Conservation (phyloP, 805 yeast genomes). For the Wickerhamomyces pijperi region DNA sequence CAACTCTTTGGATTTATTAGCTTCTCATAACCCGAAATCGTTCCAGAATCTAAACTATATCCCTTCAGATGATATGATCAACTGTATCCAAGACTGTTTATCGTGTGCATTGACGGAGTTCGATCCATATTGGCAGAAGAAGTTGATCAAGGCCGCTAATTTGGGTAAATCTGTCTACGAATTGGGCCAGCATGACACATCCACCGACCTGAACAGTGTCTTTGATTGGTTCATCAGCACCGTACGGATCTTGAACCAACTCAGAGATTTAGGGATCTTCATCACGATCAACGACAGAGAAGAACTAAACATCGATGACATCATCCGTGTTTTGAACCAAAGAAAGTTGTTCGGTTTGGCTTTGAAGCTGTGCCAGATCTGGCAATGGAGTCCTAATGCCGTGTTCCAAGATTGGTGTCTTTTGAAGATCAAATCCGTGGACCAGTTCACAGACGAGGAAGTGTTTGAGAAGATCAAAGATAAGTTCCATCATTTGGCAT, state of each 20-base stretch:
- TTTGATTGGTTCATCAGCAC: background rate
- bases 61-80: conserved; percentile 31
- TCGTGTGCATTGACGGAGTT: conserved; percentile 71
- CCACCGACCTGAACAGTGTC: background rate
- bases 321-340: conserved; percentile 46
- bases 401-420: conserved; percentile 79
- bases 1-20: conserved; percentile 64
- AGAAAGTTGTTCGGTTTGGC: conserved; percentile 55
- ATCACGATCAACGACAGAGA: conserved; percentile 28
- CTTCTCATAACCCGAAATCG: conserved; percentile 65
- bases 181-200: conserved; percentile 19
- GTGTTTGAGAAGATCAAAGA: conserved; percentile 38
- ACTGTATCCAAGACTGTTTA: conserved; percentile 64
- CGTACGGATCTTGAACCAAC: background rate
- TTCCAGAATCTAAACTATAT: conserved; percentile 59
- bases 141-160: conserved; percentile 65
- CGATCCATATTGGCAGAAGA: conserved; percentile 71
- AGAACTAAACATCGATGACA: conserved; percentile 29
- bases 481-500: conserved; percentile 25
- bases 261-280: conserved; percentile 26
- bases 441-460: conserved; percentile 45
- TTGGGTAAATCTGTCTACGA: conserved; percentile 61
- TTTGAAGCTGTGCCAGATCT: conserved; percentile 44
- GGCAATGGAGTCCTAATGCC: conserved; percentile 32
- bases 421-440: conserved; percentile 46